Conservation (phyloP, 495 filamentous ascomycete species). For the Friedmanniomyces endolithicus region DNA sequence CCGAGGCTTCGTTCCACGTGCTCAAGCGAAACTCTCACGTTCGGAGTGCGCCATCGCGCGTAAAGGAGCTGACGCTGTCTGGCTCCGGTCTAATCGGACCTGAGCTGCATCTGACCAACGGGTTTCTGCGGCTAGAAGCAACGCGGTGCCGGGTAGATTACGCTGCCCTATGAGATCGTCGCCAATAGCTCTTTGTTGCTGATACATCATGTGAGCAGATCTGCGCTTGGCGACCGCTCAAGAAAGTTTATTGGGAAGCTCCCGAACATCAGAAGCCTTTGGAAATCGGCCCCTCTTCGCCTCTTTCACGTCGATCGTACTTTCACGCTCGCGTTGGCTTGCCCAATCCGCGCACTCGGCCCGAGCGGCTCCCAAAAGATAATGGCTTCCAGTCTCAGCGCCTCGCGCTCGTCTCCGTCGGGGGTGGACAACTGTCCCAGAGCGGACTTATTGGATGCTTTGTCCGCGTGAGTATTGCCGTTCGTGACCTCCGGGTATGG, state of each 20-base stretch:
- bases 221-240: not conserved
- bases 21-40: not conserved
- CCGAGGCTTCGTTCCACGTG: not conserved
- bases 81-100: not conserved
- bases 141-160: not conserved
- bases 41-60: not conserved
- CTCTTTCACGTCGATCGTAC: no score
- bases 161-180: not conserved
- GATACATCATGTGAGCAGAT: not conserved
- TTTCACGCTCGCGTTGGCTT: no score
- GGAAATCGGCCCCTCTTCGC: not conserved
- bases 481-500: no score
- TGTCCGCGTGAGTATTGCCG: conserved; percentile 28
- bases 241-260: not conserved
- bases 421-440: conserved; percentile 14
- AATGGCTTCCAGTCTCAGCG: not conserved
- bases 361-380: not conserved
- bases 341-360: no score
- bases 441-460: conserved; percentile 27
- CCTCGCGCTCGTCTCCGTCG: not conserved
- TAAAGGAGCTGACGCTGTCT: not conserved
- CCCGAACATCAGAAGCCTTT: not conserved
- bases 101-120: not conserved
- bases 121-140: not conserved
- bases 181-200: not conserved